phyloP scores from a whole-genome alignment of 140 eudicot species.

The Erigeron philadelphicus region DNA sequence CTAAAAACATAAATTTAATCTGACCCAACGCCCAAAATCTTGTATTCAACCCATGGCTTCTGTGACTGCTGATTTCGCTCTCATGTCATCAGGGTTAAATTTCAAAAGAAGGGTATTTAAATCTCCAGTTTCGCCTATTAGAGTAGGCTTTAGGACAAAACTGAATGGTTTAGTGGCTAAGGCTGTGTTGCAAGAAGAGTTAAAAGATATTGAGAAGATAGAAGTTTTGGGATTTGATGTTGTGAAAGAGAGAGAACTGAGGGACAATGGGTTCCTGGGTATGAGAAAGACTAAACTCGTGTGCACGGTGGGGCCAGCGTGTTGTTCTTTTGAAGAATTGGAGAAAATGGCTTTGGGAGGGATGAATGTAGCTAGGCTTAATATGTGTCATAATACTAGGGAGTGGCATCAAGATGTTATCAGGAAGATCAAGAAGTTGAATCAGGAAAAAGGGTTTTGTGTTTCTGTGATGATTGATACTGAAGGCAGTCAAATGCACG shows the following conservation, averaged over 20 bases:
- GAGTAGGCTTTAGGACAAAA: conserved; percentile 20
- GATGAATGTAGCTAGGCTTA: conserved; percentile 86
- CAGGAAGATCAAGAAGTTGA: conserved; percentile 60
- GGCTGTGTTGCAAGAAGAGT: conserved; percentile 36
- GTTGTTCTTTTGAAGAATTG: conserved; percentile 49
- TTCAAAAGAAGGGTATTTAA: conserved; percentile 27
- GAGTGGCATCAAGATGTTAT: conserved; percentile 76
- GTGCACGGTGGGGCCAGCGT: conserved; percentile 76
- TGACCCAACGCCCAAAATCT: background rate
- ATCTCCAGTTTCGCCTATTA: conserved; percentile 12
- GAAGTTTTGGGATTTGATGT: conserved; percentile 41
- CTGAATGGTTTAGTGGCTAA: conserved; percentile 9
- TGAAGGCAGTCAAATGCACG: conserved; percentile 66
- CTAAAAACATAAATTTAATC: conserved; percentile 5
- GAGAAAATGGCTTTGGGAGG: conserved; percentile 70
- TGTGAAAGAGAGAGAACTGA: conserved; percentile 55
- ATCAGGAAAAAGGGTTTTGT: conserved; percentile 70
- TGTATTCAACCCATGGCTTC: conserved; percentile 22
- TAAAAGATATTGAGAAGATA: conserved; percentile 10
- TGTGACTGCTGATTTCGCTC: conserved; percentile 19
- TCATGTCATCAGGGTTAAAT: conserved; percentile 14
- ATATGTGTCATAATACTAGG: conserved; percentile 67
- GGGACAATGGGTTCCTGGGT: conserved; percentile 67
- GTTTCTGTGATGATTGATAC: conserved; percentile 84
- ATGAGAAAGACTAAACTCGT: conserved; percentile 73